Evolutionary conservation across 2,329 filamentous ascomycete genomes (phyloP).

Genomic region (Colletotrichum sp.): DNA sequence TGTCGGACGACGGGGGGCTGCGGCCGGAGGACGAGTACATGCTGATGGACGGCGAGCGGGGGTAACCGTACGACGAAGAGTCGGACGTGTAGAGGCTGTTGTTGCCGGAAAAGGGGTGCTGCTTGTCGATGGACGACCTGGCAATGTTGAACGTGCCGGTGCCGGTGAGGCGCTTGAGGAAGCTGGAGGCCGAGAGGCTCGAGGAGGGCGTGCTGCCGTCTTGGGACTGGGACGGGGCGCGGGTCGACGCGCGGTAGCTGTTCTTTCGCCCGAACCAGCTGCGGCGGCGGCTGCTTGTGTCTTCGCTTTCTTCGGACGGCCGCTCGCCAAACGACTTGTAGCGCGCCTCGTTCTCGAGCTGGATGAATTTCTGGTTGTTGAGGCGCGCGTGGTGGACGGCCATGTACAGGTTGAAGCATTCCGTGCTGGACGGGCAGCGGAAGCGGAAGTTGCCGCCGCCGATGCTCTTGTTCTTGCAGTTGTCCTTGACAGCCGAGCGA

Average conservation of each 20-base stretch:
- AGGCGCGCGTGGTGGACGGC: slow-evolving; percentile 89
- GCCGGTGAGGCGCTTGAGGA: slow-evolving; percentile 78
- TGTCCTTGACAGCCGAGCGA: slow-evolving; percentile 78
- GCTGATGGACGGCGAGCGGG: slow-evolving; percentile 63
- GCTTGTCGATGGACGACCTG: slow-evolving; percentile 73
- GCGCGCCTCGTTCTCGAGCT: slow-evolving; percentile 68
- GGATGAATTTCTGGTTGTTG: slow-evolving; percentile 88
- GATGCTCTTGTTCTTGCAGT: slow-evolving; percentile 72
- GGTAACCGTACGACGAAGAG: slow-evolving; percentile 54
- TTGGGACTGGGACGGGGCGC: slow-evolving; percentile 70
- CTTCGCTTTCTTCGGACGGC: slow-evolving; percentile 53
- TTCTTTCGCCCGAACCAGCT: slow-evolving; percentile 69
- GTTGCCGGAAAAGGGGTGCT: slow-evolving; percentile 52
- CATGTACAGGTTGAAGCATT: slow-evolving; percentile 83
- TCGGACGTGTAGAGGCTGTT: slow-evolving; percentile 68
- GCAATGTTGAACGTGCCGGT: slow-evolving; percentile 81
- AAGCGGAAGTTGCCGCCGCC: slow-evolving; percentile 85
- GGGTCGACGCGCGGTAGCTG: slow-evolving; percentile 67
- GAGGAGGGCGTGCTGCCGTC: slow-evolving; percentile 69
- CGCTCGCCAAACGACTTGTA: slow-evolving; percentile 74
- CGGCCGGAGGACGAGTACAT: slow-evolving; percentile 55
- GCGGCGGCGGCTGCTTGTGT: slow-evolving; percentile 50
- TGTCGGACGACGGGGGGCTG: slow-evolving; percentile 70
- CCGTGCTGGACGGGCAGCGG: slow-evolving; percentile 76
- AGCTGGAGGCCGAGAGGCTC: slow-evolving; percentile 71